Evolutionary conservation across 257 asterid genomes (phyloP), one percentile per base, ranked within the genome.

Genomic region (Rehmannia glutinosa): DNA sequence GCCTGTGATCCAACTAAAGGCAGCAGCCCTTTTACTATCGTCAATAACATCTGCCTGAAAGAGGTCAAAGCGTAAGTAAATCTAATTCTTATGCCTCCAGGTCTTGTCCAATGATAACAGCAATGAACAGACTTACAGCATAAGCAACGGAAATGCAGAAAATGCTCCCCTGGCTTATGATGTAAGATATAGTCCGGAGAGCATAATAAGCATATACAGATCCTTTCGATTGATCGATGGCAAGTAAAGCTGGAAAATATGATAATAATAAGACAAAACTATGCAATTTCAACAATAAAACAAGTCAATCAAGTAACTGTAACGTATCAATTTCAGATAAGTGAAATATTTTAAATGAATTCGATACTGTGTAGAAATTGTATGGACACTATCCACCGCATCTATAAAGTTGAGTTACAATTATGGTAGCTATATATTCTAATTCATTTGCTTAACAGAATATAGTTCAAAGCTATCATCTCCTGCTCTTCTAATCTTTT

Each of bases 81-180:
- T 10, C 15, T 36, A 52, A 54, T 67, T 64, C 23, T 63, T 15
- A 36, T 39, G 47, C 10, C 35, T 30, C 41, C 60, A 59, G 10
- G 36, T 8, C 41, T 49, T 32, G 64, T 51, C 46, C 36, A n/a
- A 17, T 36, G 33, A 32, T 64, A 38, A 59, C 55, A 24, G 55
- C 13, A 51, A 23, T 8, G 51, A 64, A 68, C 50, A 73, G 63
- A 79, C 84, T 87, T 86, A 92, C 98, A 58, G 87, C 90, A 72
- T 92, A 92, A 72, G 97, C 96, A 74, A 88, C 88, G 42, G 98
- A 64, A 75, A 92, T 86, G 78, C 91, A 84, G 87, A 90, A 90
- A 76, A 92, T 84, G 87, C 90, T 92, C 79, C 98, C 98, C 76
- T 92, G 95, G 86, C 96, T 90, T 68, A 92, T 73, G 78, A 90